phyloP scores from a whole-genome alignment of 129 eudicot species.

The Flaveria robusta region DNA sequence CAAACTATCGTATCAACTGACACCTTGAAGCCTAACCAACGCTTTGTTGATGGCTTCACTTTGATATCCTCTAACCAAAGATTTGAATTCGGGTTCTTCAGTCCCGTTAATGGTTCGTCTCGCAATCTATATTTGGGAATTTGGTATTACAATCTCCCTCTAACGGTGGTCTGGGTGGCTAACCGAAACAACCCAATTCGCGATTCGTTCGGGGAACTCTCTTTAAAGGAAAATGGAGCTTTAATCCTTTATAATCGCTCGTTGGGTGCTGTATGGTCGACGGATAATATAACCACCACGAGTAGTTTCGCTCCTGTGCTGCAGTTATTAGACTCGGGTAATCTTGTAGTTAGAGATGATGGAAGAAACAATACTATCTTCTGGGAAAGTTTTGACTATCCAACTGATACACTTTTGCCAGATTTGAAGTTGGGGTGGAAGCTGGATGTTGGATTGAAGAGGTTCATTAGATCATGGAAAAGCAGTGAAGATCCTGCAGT shows the following conservation, averaged over 20 bases:
- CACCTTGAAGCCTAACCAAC: slow-evolving; percentile 30
- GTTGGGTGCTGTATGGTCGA: slow-evolving; percentile 31
- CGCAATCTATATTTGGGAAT: slow-evolving; percentile 41
- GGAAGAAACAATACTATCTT: slow-evolving; percentile 8
- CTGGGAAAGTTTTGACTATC: slow-evolving; percentile 47
- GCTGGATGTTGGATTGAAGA: slow-evolving; percentile 20
- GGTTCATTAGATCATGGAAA: slow-evolving; percentile 49
- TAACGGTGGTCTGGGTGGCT: slow-evolving; percentile 59
- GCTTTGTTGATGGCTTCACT: slow-evolving; percentile 41
- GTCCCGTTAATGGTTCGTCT: slow-evolving; percentile 28
- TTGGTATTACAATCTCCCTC: slow-evolving; percentile 44
- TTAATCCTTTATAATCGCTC: slow-evolving; percentile 26
- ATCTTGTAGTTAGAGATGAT: slow-evolving; percentile 49
- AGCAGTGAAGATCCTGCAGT: slow-evolving; percentile 40
- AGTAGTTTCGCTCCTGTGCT: slow-evolving; percentile 23
- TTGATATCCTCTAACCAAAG: slow-evolving; percentile 42
- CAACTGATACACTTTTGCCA: slow-evolving; percentile 48
- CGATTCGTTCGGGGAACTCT: slow-evolving; percentile 30
- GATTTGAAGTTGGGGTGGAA: slow-evolving; percentile 48
- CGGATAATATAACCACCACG: neutral
- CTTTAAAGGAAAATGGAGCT: slow-evolving; percentile 27
- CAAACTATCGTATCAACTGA: slow-evolving; percentile 23
- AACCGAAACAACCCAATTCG: slow-evolving; percentile 43
- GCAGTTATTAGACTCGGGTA: slow-evolving; percentile 46
- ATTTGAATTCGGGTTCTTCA: slow-evolving; percentile 54